Conservation (phyloP, 2,329 filamentous ascomycete genomes). For the Diaporthe helianthi region DNA sequence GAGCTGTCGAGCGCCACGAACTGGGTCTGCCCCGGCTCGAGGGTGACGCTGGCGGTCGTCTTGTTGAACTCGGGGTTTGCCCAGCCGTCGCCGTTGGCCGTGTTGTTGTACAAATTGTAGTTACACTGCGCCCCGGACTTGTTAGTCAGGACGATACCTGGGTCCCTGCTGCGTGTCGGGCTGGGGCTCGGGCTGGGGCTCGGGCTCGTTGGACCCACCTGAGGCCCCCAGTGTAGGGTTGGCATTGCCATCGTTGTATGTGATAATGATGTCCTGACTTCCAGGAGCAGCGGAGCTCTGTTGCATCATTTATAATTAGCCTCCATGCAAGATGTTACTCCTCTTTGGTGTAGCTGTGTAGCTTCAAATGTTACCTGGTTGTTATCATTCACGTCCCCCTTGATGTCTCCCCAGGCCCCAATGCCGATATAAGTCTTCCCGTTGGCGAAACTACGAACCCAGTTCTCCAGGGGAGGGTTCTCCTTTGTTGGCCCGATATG, state of each 20-base stretch:
- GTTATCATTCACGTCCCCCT: slow-evolving; percentile 45
- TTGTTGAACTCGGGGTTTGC: slow-evolving; percentile 13
- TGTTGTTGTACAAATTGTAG: slow-evolving; percentile 15
- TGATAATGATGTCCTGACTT: slow-evolving; percentile 48
- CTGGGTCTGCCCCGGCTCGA: not conserved
- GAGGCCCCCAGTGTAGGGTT: slow-evolving; percentile 14
- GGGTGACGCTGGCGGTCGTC: not conserved
- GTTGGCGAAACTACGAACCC: slow-evolving; percentile 47
- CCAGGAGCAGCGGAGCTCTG: slow-evolving; percentile 48
- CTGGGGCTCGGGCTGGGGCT: not conserved
- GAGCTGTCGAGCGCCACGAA: not conserved
- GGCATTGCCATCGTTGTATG: slow-evolving; percentile 44
- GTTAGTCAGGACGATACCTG: slow-evolving; percentile 9
- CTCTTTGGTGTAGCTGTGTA: not conserved
- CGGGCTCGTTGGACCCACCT: slow-evolving; percentile 2
- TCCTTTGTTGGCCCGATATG: slow-evolving; percentile 47
- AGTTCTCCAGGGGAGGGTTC: slow-evolving; percentile 44
- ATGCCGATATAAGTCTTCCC: slow-evolving; percentile 50
- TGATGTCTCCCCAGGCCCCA: slow-evolving; percentile 45
- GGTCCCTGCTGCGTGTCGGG: not conserved
- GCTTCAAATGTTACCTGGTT: too few species aligned
- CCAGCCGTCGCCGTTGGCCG: slow-evolving; percentile 4
- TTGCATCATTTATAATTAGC: not conserved
- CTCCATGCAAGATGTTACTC: not conserved
- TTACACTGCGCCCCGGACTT: slow-evolving; percentile 11